Percentiles rank a stretch among this genome's conserved stretches.
These are phyloP conservation scores for Verticillium tricorpus DNA, from an alignment of 2,329 filamentous ascomycete species.

Conservation along the genomic window DNA sequence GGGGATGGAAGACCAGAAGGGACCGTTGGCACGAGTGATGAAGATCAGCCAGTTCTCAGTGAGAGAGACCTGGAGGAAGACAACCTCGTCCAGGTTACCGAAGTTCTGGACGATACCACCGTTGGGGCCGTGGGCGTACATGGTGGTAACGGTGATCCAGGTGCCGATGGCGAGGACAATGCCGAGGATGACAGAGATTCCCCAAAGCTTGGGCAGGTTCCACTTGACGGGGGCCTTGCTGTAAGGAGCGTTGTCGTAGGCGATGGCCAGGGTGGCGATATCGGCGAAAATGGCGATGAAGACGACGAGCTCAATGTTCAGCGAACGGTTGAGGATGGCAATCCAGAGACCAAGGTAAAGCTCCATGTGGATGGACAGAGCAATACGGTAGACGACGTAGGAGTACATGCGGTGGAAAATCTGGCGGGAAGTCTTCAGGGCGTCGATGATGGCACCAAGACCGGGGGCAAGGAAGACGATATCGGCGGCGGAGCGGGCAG, in stretches of 20 bases:
- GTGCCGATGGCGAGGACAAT: constrained; percentile 76
- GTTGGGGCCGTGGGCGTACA: constrained; percentile 63
- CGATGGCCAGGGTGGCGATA: constrained; percentile 86
- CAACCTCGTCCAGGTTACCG: constrained; percentile 72
- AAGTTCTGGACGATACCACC: constrained; percentile 89
- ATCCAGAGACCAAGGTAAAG: constrained; percentile 93
- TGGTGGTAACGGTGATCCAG: constrained; percentile 86
- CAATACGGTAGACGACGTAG: constrained; percentile 93
- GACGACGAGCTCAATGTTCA: constrained; percentile 84
- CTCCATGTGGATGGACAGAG: constrained; percentile 84
- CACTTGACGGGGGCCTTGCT: constrained; percentile 86
- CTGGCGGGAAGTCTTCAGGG: constrained; percentile 86
- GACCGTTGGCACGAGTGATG: constrained; percentile 88
- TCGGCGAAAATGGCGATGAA: constrained; percentile 95
- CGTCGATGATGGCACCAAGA: constrained; percentile 88
- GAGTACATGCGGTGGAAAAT: constrained; percentile 98
- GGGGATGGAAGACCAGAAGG: constrained; percentile 85
- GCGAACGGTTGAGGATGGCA: constrained; percentile 75
- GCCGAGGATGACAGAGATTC: constrained; percentile 82
- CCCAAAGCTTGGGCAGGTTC: constrained; percentile 93
- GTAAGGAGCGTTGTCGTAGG: constrained; percentile 85
- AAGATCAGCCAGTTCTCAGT: constrained; percentile 97
- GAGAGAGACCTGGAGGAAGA: constrained; percentile 79
- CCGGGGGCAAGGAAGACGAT: constrained; percentile 91
- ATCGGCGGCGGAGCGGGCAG: constrained; percentile 84